A percentile compares a stretch with the other conserved stretches of the same genome.
Evolutionary conservation across 1,284 basidiomycete species (phyloP).

Genomic region (Microbotryum lychnidis-dioicae): DNA sequence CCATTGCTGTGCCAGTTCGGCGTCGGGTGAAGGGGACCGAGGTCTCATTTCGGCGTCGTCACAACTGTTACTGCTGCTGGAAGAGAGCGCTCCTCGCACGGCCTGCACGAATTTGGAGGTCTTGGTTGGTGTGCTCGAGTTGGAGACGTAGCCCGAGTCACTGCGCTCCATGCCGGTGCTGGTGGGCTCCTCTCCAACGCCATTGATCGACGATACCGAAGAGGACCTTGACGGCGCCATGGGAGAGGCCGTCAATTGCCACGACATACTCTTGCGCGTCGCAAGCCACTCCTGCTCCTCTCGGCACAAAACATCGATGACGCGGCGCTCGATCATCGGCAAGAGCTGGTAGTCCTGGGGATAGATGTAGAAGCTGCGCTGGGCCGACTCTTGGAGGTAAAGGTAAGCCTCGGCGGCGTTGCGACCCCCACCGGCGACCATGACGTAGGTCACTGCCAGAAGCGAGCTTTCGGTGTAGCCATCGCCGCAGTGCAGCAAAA

Average conservation of each 20-base stretch:
- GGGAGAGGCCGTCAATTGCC: too few relatives aligned
- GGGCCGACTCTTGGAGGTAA: conserved; percentile 57
- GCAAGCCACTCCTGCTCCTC: conserved; percentile 22
- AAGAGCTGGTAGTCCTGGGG: conserved; percentile 51
- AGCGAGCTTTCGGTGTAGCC: conserved; percentile 75
- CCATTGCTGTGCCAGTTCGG: too few relatives aligned
- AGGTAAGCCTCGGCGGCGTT: conserved; percentile 74
- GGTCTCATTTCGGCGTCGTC: too few relatives aligned
- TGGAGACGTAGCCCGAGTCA: conserved; percentile 22
- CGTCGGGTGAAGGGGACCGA: too few relatives aligned
- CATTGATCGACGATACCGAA: too few relatives aligned
- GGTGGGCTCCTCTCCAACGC: conserved; percentile 1
- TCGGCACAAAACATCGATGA: conserved; percentile 13
- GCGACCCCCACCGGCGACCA: conserved; percentile 54
- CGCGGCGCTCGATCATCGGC: conserved; percentile 18
- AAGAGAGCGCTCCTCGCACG: conserved; percentile 1
- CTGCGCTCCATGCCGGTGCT: conserved; percentile 25
- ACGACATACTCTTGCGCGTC: neutral
- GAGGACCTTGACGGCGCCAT: too few relatives aligned
- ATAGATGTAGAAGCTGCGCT: conserved; percentile 82
- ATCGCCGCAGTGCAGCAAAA: conserved; percentile 39
- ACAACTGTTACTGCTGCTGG: neutral
- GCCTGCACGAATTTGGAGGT: neutral
- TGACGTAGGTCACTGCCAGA: conserved; percentile 76
- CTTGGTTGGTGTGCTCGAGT: neutral